Base-by-base conservation (phyloP, 495 filamentous ascomycete genomes). In the Penicillium waksmanii region DNA sequence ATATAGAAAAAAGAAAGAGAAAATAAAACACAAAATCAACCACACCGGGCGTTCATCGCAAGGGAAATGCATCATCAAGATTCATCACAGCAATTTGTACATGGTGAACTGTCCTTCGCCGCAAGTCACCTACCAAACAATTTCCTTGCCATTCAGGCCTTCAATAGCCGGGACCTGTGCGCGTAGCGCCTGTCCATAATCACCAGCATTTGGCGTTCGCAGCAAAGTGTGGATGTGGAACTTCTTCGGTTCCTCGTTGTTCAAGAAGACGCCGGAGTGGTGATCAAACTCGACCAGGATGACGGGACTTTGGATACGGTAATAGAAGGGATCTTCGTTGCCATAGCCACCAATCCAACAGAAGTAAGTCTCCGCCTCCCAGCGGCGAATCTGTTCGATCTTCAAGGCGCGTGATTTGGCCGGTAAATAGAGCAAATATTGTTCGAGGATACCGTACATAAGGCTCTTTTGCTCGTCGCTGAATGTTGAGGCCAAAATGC, bases 191-290 rank as follows among this genome's bases (percentile, higher is more conserved):
- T 78, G 78, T 5, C 89, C 89, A 66, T 93, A 92, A 66, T 92
- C 89, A 31, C 89, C 89, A 0, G 77, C 84, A 69, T 93, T 92
- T 35, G 89, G 89, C 44, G 85, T 84, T 55, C 89, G 68, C 64
- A 89, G 66, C 59, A 89, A 69, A 0, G 89, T 91, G 68, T 93
- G 89, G 36, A 89, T 87, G 68, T 92, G 89, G 62, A 89, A 93
- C 74, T 88, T 89, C 59, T 85, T 85, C 13, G 89, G 89, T 68
- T 86, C 80, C 61, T 80, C 78, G 63, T 92, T 93, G 1, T 81
- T 85, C 70, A 93, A 73, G 62, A 91, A 93, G 10, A 92, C 89
- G 4, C 89, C 89, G 10, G 85, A 90, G 66, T 93, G 90, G 65
- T 90, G 87, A 66, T 93, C 90, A 69, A 93, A 89, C 79, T 92